Evolutionary conservation across 1,139 yeast genomes (phyloP), one percentile per base, ranked within the genome.

Genomic region (Saccharomyces pastorianus): DNA sequence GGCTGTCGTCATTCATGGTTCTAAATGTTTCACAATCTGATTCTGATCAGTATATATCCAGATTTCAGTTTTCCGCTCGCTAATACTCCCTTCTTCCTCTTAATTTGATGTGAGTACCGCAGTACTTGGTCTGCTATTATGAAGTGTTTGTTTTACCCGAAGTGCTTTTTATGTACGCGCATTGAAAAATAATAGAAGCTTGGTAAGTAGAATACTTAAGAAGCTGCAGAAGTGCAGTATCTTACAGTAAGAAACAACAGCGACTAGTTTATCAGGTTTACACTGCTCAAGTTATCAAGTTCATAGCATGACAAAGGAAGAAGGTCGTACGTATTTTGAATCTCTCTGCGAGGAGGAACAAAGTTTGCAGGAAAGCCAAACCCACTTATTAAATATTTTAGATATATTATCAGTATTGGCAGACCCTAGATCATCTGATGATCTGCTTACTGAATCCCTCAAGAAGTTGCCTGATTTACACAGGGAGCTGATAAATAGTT

Each of bases 271-370:
- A 7, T 25, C 23, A 46, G 48, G n/a, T 4, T n/a, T 11, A n/a
- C 13, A 46, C 23, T 25, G 25, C 25, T 25, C 31, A n/a, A 9
- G 20, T 9, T 20, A 38, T 9, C n/a, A 5, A 38, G 13, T 38
- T 11, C 7, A 17, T 6, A 20, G 8, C 11, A 38, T 38, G 44
- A 38, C 44, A 38, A 20, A n/a, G 13, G 44, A 38, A 38, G 44
- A 38, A 38, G 7, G 25, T 4, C n/a, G 44, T 38, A 38, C 44
- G 14, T 64, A 60, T 53, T 62, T 64, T 51, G 70, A 65, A 49
- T 55, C 61, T 13, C 55, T 66, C 14, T 64, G 66, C 57, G 67
- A 64, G 48, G 60, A 65, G 50, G 68, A 66, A 46, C 63, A 61
- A 14, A 53, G 55, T 23, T 52, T 65, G 32, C 62, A 61, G 42